Evolutionary conservation across 345 rosid genomes (phyloP).

Genomic region (Adansonia digitata): DNA sequence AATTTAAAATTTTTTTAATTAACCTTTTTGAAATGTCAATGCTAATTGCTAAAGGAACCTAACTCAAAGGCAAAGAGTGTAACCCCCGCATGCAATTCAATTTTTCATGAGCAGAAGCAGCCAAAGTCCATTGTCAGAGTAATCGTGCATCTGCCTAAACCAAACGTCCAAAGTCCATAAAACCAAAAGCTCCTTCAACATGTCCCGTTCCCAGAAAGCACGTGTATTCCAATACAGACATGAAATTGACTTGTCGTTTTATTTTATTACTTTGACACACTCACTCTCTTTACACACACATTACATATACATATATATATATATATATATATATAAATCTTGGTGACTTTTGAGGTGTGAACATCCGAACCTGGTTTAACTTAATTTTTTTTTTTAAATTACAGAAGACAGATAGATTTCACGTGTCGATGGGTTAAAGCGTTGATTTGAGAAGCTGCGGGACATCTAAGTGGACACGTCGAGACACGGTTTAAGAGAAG

Average conservation of each 20-base stretch:
- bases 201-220: neutral
- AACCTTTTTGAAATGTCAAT: too few relatives aligned
- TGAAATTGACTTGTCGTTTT: slow-evolving; percentile 3
- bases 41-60: too few relatives aligned
- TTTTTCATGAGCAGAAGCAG: neutral
- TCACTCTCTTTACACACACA: too few relatives aligned
- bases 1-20: too few relatives aligned
- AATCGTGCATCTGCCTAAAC: neutral
- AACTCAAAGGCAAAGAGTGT: too few relatives aligned
- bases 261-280: neutral
- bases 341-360: too few relatives aligned
- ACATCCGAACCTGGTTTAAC: too few relatives aligned
- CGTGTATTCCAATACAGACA: slow-evolving; percentile 20
- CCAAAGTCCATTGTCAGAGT: neutral
- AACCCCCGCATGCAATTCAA: too few relatives aligned
- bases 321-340: too few relatives aligned
- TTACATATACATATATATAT: too few relatives aligned
- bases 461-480: slow-evolving; percentile 15
- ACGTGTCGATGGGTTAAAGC: slow-evolving; percentile 1
- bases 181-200: neutral
- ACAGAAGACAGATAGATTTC: neutral
- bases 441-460: neutral
- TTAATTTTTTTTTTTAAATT: too few relatives aligned
- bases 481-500: neutral
- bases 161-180: neutral